Conservation (phyloP, 139 green algal genomes). For the Tetraselmis striata region DNA sequence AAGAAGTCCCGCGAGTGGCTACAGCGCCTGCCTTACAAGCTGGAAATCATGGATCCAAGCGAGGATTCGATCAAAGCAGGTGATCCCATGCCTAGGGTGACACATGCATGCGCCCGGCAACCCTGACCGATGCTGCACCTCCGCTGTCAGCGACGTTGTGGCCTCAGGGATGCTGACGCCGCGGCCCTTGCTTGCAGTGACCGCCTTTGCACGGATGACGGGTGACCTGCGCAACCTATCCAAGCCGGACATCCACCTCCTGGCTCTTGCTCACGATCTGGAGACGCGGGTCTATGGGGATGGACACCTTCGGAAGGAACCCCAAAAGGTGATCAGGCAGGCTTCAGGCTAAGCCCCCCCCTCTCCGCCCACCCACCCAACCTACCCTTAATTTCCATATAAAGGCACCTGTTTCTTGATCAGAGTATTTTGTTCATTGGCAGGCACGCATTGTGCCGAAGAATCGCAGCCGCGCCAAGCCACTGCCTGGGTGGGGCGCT, state of each 20-base stretch:
- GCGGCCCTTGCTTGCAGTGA: conserved; percentile 48
- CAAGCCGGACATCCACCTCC: conserved; percentile 64
- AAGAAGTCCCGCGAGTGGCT: conserved; percentile 57
- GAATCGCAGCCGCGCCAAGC: conserved; percentile 8
- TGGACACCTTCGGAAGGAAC: conserved; percentile 47
- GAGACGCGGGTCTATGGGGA: conserved; percentile 60
- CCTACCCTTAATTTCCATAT: too few relatives aligned
- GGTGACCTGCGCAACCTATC: conserved; percentile 84
- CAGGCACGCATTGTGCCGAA: conserved; percentile 2
- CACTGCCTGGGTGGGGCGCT: conserved; percentile 75
- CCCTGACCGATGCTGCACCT: too few relatives aligned
- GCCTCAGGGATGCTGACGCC: too few relatives aligned
- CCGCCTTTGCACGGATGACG: conserved; percentile 72
- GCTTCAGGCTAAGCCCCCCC: background rate
- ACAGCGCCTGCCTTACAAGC: conserved; percentile 42
- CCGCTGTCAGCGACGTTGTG: too few relatives aligned
- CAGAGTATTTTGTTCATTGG: too few relatives aligned
- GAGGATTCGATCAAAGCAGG: conserved; percentile 68
- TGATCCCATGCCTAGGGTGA: too few relatives aligned
- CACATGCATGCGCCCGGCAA: too few relatives aligned
- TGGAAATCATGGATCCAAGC: conserved; percentile 54
- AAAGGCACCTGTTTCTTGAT: background rate
- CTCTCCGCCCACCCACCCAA: too few relatives aligned
- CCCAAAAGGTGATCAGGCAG: conserved; percentile 31
- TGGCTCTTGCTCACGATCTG: conserved; percentile 74